Conservation (phyloP, 164 flowering plant species). For the Protea cynaroides region DNA sequence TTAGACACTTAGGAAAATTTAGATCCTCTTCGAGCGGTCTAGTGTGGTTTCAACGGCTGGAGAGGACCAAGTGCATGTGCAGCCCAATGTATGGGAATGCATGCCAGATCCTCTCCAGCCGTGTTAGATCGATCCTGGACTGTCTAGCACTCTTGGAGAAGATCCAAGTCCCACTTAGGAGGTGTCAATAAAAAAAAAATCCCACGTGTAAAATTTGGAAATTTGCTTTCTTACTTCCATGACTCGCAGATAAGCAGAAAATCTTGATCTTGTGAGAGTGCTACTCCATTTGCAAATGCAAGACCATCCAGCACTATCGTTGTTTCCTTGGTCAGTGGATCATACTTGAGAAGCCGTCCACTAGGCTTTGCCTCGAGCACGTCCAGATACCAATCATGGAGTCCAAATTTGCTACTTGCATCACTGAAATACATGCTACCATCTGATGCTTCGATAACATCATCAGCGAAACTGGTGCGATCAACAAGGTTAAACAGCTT, state of each 20-base stretch:
- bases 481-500: too few relatives aligned
- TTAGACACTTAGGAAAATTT: too few relatives aligned
- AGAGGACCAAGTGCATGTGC: too few relatives aligned
- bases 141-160: too few relatives aligned
- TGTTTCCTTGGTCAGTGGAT: conserved; percentile 36
- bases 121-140: too few relatives aligned
- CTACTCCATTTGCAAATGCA: conserved; percentile 70
- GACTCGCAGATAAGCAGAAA: conserved; percentile 64
- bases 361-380: conserved; percentile 66
- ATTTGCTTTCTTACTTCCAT: conserved; percentile 48
- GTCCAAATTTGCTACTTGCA: conserved; percentile 56
- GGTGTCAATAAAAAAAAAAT: too few relatives aligned
- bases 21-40: too few relatives aligned
- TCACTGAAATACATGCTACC: conserved; percentile 58
- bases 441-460: conserved; percentile 51
- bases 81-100: too few relatives aligned
- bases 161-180: too few relatives aligned
- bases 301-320: conserved; percentile 39
- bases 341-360: conserved; percentile 57
- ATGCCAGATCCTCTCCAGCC: too few relatives aligned
- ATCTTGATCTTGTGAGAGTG: conserved; percentile 48
- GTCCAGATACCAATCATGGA: conserved; percentile 48
- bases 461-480: conserved; percentile 56
- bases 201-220: too few relatives aligned
- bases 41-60: too few relatives aligned